Base-by-base conservation (phyloP, 2,329 filamentous ascomycete genomes). In the Westerdykella aurantiaca region DNA sequence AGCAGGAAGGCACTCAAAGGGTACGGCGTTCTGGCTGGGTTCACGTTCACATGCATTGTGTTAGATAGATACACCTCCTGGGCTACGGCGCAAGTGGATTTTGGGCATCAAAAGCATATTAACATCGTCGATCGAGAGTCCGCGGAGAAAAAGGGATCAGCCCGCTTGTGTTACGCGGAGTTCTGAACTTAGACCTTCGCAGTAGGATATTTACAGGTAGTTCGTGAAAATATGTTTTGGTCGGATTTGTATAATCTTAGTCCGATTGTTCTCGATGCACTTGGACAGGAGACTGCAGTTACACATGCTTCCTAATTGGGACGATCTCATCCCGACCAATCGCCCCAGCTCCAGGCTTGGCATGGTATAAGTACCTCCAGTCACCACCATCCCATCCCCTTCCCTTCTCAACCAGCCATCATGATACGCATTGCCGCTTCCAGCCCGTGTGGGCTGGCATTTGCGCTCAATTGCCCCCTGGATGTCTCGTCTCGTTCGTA, bases 401-500 rank as follows among this genome's bases (percentile, higher is more conserved):
- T 56, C 56, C 50, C 43, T 50, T 42, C 41, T 41, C 45, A 49
- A 52, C 52, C 51, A 51, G 42, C 48, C 53, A 50, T 42, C 47
- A 67, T 68, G 64, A 63, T 53, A 49, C 31, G 40, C 43, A 47
- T 44, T 41, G 44, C 43, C 37, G 44, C 49, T 40, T 29, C 54
- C 53, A 56, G 59, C 58, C 57, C 50, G 13, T 46, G 37, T 42
- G 52, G 61, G 56, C 55, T 58, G 55, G 55, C 51, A 42, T 44
- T 38, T 34, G 43, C 46, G 44, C 44, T 45, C 45, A 53, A 35
- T 35, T 29, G 44, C 41, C 45, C 56, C 45, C 50, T 45, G 42
- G 49, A 58, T 63, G 50, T 52, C 51, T 50, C 52, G 37, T 54
- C 53, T 56, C 49, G 56, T 56, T 55, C 55, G 44, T 58, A 76